Conservation (phyloP, 306 rosid species). For the Castanopsis chinensis region DNA sequence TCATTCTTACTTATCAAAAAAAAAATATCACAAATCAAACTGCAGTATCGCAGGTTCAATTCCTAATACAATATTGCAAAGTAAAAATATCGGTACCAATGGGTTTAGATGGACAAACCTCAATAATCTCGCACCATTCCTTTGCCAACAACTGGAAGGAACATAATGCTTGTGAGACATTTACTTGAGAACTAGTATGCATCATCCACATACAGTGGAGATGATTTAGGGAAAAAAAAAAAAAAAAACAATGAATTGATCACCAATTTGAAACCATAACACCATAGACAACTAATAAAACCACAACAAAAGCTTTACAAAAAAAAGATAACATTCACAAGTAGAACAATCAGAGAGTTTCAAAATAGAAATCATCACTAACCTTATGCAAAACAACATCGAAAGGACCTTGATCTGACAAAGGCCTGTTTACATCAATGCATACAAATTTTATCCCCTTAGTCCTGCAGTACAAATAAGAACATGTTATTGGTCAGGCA, state of each 20-base stretch:
- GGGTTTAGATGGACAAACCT: not conserved
- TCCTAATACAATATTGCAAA: not conserved
- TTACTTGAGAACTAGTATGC: not conserved
- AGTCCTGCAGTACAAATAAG: not conserved
- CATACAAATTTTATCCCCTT: not conserved
- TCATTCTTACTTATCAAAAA: too few relatives aligned
- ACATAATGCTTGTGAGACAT: constrained; percentile 4
- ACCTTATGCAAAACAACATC: constrained; percentile 11
- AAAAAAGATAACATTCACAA: not conserved
- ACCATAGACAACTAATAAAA: not conserved
- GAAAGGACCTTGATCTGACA: constrained; percentile 5
- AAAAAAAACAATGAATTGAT: not conserved
- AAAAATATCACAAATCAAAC: not conserved
- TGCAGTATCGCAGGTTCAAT: not conserved
- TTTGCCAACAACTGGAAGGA: constrained; percentile 1
- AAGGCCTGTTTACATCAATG: constrained; percentile 8
- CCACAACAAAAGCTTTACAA: not conserved
- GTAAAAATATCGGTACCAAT: not conserved
- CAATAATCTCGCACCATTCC: not conserved
- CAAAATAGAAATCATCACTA: not conserved
- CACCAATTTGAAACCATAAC: not conserved
- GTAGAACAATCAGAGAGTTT: not conserved
- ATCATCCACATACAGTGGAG: not conserved
- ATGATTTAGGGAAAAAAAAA: not conserved
- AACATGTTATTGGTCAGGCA: not conserved